Evolutionary conservation across 805 yeast genomes (phyloP).

Genomic region (Hanseniaspora hatyaiensis): DNA sequence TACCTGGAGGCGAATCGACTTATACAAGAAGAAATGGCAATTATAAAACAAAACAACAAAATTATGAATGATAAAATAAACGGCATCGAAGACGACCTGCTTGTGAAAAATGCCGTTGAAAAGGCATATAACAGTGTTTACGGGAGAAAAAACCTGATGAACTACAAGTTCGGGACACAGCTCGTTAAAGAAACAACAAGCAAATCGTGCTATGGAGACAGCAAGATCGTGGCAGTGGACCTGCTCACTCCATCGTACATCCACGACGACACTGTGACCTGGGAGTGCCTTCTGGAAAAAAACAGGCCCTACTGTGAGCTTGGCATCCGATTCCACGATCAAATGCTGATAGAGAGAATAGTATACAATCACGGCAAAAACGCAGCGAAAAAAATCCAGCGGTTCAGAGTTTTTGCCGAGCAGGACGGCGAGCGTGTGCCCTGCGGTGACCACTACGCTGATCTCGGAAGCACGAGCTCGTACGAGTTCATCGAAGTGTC

Average conservation of each 20-base stretch:
- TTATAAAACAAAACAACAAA: not conserved
- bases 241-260: not conserved
- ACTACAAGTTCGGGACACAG: slow-evolving; percentile 7
- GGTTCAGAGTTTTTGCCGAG: not conserved
- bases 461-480: not conserved
- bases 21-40: not conserved
- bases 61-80: not conserved
- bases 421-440: not conserved
- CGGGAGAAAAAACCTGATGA: not conserved
- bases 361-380: not conserved
- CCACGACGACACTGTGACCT: not conserved
- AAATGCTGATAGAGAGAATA: not conserved
- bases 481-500: not conserved
- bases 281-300: not conserved
- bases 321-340: not conserved
- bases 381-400: not conserved
- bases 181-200: slow-evolving; percentile 4
- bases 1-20: not conserved
- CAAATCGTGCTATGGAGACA: not conserved
- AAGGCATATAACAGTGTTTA: not conserved
- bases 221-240: not conserved
- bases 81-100: not conserved
- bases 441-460: not conserved
- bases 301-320: not conserved
- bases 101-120: not conserved